Percentiles rank a stretch among this genome's conserved stretches.
phyloP scores from a whole-genome alignment of 1,284 basidiomycete genomes.

The Sporisorium iseilematis-ciliati region DNA sequence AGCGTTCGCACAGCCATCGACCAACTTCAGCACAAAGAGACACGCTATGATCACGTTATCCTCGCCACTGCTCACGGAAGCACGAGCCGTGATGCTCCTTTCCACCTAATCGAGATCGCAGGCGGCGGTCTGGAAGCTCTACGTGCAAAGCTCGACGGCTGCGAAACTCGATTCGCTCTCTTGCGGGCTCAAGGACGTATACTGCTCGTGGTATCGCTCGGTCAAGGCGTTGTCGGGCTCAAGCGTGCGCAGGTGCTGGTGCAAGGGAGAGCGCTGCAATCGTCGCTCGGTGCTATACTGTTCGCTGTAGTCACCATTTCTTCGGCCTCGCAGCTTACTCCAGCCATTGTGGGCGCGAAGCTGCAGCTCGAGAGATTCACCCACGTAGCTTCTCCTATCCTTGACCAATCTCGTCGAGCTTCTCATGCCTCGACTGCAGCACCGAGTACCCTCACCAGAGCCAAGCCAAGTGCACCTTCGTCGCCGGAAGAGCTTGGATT shows the following conservation, averaged over 20 bases:
- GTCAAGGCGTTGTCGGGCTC: slow-evolving; percentile 18
- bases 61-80: slow-evolving; percentile 12
- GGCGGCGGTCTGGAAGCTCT: slow-evolving; percentile 28
- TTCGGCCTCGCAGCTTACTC: slow-evolving; percentile 20
- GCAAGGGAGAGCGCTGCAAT: slow-evolving; percentile 16
- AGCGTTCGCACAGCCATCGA: slow-evolving; percentile 20
- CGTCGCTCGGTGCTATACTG: slow-evolving; percentile 14
- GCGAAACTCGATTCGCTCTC: slow-evolving; percentile 22
- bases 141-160: slow-evolving; percentile 15
- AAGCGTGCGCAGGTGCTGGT: slow-evolving; percentile 25
- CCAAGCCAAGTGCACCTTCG: slow-evolving; percentile 21
- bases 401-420: slow-evolving; percentile 19
- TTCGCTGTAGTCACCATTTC: slow-evolving; percentile 20
- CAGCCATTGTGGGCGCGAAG: slow-evolving; percentile 20
- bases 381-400: slow-evolving; percentile 12
- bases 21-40: slow-evolving; percentile 11
- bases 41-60: slow-evolving; percentile 30
- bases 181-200: slow-evolving; percentile 16
- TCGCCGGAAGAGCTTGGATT: slow-evolving; percentile 17
- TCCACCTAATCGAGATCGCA: slow-evolving; percentile 17
- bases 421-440: slow-evolving; percentile 17
- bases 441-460: background rate
- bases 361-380: slow-evolving; percentile 26
- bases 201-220: slow-evolving; percentile 28
- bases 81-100: slow-evolving; percentile 9